Evolutionary conservation across 108 stramenopile species (phyloP).

Genomic region (Conticribra guillardii): DNA sequence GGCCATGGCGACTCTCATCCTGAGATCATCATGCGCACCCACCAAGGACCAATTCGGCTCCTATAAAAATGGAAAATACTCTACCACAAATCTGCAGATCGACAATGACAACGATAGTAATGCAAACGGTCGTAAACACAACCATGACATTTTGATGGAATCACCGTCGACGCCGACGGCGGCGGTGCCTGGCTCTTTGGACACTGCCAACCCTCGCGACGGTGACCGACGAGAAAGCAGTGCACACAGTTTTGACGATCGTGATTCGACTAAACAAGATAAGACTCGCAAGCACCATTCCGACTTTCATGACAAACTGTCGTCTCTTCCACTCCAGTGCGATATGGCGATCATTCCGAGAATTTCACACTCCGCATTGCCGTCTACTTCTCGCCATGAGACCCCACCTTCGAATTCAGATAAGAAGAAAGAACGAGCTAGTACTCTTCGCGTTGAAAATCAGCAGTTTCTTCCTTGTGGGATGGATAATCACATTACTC

Average conservation of each 20-base stretch:
- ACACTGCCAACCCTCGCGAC: too few relatives aligned
- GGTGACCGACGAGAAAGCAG: not conserved
- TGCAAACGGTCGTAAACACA: too few relatives aligned
- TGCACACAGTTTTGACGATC: too few relatives aligned
- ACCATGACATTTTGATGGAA: too few relatives aligned
- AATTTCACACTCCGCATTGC: not conserved
- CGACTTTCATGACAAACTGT: constrained; percentile 6
- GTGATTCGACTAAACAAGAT: too few relatives aligned
- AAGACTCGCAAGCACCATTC: not conserved
- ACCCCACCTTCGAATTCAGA: not conserved
- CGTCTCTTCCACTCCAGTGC: constrained; percentile 39
- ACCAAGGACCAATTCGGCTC: not conserved
- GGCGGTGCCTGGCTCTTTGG: too few relatives aligned
- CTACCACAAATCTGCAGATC: not conserved
- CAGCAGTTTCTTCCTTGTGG: constrained; percentile 25
- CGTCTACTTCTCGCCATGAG: not conserved
- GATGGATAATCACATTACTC: constrained; percentile 11
- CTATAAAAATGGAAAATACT: not conserved
- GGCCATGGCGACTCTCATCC: constrained; percentile 23
- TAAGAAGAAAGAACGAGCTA: not conserved
- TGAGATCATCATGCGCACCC: constrained; percentile 21
- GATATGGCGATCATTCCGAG: constrained; percentile 26
- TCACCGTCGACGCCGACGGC: too few relatives aligned
- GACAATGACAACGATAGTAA: not conserved
- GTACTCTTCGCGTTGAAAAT: not conserved